A percentile compares a stretch with the other conserved stretches of the same genome.
phyloP scores from a whole-genome alignment of 2,329 filamentous ascomycete genomes.

The Fusarium scirpi region DNA sequence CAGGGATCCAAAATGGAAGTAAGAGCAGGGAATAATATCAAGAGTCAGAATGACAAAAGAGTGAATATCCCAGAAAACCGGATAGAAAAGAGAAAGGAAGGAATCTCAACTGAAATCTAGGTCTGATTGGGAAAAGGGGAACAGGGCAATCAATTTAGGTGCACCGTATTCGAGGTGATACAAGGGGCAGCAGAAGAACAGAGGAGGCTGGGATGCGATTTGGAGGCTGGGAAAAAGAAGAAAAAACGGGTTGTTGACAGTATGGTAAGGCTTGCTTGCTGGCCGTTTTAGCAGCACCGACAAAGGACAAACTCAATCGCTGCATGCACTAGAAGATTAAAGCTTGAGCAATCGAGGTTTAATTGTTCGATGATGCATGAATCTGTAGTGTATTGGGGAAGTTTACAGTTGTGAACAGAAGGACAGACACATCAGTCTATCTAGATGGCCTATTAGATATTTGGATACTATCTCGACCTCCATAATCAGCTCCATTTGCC shows the following conservation, averaged over 20 bases:
- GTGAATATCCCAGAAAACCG: constrained; percentile 1
- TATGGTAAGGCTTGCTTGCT: not conserved
- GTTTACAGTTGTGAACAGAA: not conserved
- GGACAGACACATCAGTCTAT: not conserved
- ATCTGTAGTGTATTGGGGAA: not conserved
- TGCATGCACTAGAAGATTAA: constrained; percentile 13
- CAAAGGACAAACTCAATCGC: constrained; percentile 25
- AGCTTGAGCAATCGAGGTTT: constrained; percentile 3
- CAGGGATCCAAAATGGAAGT: constrained; percentile 20
- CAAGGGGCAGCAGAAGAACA: constrained; percentile 10
- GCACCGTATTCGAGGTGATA: constrained; percentile 14
- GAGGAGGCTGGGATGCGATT: constrained; percentile 29
- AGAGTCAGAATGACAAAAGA: constrained; percentile 15
- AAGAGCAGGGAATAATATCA: constrained; percentile 16
- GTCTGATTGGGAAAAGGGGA: constrained; percentile 9
- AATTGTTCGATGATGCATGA: constrained; percentile 17
- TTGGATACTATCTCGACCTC: not conserved
- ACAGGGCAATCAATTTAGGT: constrained; percentile 32
- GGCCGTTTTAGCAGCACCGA: constrained; percentile 30
- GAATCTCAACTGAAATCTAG: constrained; percentile 1
- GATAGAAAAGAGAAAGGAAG: constrained; percentile 4
- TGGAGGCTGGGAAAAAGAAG: constrained; percentile 31
- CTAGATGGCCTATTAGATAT: constrained; percentile 12
- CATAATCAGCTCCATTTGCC: not conserved
- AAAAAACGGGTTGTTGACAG: constrained; percentile 21